Evolutionary conservation across 192 early-diverging fungal genomes (phyloP), one percentile per base, ranked within the genome.

Genomic region (Podila minutissima): DNA sequence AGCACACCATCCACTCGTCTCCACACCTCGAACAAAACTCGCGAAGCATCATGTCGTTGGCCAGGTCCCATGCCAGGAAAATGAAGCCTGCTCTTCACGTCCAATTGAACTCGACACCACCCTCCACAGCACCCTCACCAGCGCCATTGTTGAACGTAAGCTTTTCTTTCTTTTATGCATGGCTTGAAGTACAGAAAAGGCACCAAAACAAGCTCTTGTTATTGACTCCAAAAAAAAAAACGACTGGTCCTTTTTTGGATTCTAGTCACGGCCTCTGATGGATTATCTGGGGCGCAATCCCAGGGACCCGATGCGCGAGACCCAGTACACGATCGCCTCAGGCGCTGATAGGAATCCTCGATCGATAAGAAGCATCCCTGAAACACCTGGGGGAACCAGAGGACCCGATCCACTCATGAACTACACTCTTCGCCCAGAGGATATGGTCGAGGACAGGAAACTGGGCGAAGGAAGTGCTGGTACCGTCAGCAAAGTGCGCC

Each of bases 401-500:
- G 69, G 58, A 67, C 53, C 69, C 17, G 75, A 67, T 69, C 73
- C 76, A 48, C 61, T 69, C 41, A 73, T 72, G 72, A 77, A 64
- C 72, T 75, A 72, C 53, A 77, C 70, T 28, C 71, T 86, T 32
- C 63, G 69, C 24, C 82, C 88, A 62, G 89, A 91, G 75, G 96
- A 96, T 82, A 89, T 99, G 66, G 85, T 89, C 33, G 86, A 91
- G 20, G 72, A 94, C 50, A 74, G 86, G 22, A 93, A 95, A 66
- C 85, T 99, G 46, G 98, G 98, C 51, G 94, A 96, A 53, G 98
- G 98, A 8, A 93, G 93, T 24, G 75, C 64, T 41, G 97, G 97
- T 15, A 96, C 96, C 2, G 97, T 99, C 33, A 88, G 92, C 50
- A 94, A 94, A 79, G 95, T 97, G 11, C 71, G 87, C 64, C 93